Evolutionary conservation across 2,329 filamentous ascomycete species (phyloP), one percentile per base, ranked within the genome.

Genomic region (Penicillium janthinellum): DNA sequence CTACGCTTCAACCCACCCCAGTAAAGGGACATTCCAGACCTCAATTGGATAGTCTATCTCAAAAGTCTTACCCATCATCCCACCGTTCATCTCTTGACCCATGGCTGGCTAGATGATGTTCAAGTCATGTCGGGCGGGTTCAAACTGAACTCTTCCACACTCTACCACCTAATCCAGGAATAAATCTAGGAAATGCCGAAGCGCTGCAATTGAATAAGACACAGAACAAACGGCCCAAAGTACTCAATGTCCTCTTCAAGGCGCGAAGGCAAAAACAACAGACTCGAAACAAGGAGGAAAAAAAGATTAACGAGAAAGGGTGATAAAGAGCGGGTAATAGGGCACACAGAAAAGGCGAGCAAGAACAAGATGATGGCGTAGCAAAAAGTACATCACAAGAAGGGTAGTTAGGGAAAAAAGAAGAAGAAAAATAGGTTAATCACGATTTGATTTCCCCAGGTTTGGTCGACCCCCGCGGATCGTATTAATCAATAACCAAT

Each of bases 311-410:
- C 58, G 54, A 15, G 37, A 37, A 67, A 61, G 15, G 14, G 5
- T 28, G n/a, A 47, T 31, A 47, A 31, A n/a, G 64, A 67, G 65
- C 64, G 66, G 66, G 66, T 67, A 68, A 68, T 68, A 68, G 62
- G 65, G 65, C 67, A 70, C 68, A 69, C 64, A 65, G 63, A 70
- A 68, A 64, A 66, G 64, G 57, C 63, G 53, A 58, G 62, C 60
- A 67, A 67, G 59, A 65, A 67, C 63, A 69, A 68, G 65, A 68
- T 61, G 22, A 67, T 67, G 65, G 63, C 64, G 66, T 64, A 69
- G 64, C 48, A 52, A 68, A 67, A 69, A 68, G 64, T 69, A 69
- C 67, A 69, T 69, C 67, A 68, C 67, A 69, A 69, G 67, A 69
- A 69, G 64, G 59, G 57, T 59, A 62, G 58, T 57, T 62, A 64